These are phyloP conservation scores for Blastobotrys elegans DNA, from an alignment of 1,139 yeast genomes.

Conservation along the genomic window DNA sequence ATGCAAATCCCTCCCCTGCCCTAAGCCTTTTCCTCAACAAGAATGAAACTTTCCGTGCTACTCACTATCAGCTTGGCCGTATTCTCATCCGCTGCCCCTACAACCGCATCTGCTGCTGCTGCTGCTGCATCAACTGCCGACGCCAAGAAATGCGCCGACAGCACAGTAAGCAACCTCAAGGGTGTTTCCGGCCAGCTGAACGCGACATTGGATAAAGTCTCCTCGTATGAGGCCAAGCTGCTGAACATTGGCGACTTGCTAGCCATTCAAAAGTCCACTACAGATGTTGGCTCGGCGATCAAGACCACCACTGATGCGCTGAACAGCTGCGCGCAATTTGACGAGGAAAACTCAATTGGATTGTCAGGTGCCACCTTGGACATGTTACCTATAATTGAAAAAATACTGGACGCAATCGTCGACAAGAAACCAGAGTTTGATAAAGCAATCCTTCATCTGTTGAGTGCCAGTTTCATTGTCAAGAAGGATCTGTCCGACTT, in stretches of 20 bases:
- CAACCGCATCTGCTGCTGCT: conserved; percentile 1
- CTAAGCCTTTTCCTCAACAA: not conserved
- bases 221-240: conserved; percentile 12
- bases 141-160: not conserved
- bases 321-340: conserved; percentile 9
- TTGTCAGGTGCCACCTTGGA: conserved; percentile 16
- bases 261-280: conserved; percentile 16
- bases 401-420: conserved; percentile 15
- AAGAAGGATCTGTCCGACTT: conserved; percentile 15
- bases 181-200: conserved; percentile 3
- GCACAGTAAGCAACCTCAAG: conserved; percentile 5
- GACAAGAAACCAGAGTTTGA: conserved; percentile 21
- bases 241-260: conserved; percentile 18
- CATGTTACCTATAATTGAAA: conserved; percentile 18
- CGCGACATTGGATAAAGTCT: not conserved
- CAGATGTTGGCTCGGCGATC: conserved; percentile 13
- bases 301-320: conserved; percentile 14
- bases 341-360: conserved; percentile 13
- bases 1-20: not conserved
- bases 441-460: conserved; percentile 19
- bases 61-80: not conserved
- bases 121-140: not conserved
- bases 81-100: not conserved
- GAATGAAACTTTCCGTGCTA: not conserved
- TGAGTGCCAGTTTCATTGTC: conserved; percentile 20